phyloP scores from a whole-genome alignment of 192 early-diverging fungal genomes.

The Umbelopsis isabellina region DNA sequence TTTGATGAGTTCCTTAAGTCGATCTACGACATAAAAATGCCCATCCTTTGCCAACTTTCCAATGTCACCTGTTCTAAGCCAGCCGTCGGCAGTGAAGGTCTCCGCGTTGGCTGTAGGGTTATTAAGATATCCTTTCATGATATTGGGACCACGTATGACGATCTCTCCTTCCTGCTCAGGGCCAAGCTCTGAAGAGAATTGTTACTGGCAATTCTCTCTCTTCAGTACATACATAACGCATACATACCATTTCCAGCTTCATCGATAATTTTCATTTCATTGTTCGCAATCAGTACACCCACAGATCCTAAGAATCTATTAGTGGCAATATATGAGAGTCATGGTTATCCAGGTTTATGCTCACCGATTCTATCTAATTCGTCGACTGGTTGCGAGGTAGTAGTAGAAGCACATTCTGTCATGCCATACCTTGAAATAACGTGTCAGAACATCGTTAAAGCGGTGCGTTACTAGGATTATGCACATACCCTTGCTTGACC shows the following conservation, averaged over 20 bases:
- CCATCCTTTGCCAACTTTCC: constrained; percentile 56
- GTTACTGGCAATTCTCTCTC: too few species aligned
- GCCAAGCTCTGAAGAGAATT: constrained; percentile 41
- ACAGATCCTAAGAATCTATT: constrained; percentile 39
- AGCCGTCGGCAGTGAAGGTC: constrained; percentile 46
- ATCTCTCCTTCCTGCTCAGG: constrained; percentile 50
- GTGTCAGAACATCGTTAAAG: neutral
- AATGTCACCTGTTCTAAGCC: constrained; percentile 64
- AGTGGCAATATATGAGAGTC: neutral
- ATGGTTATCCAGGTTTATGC: neutral
- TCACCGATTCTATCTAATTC: constrained; percentile 15
- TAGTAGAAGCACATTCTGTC: constrained; percentile 49
- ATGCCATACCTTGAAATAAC: constrained; percentile 60
- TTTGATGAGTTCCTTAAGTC: constrained; percentile 83
- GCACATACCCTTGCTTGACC: constrained; percentile 40
- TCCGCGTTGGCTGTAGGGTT: constrained; percentile 47
- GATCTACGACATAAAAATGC: constrained; percentile 70
- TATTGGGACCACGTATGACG: constrained; percentile 48
- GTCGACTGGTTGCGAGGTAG: neutral
- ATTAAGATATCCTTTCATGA: constrained; percentile 58
- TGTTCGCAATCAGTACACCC: constrained; percentile 46
- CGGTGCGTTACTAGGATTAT: neutral
- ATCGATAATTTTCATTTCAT: constrained; percentile 52
- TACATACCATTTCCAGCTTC: constrained; percentile 50
- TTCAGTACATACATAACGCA: too few species aligned